These are phyloP conservation scores for Uncinocarpus reesii DNA, from an alignment of 2,329 filamentous ascomycete genomes.

Conservation along the genomic window DNA sequence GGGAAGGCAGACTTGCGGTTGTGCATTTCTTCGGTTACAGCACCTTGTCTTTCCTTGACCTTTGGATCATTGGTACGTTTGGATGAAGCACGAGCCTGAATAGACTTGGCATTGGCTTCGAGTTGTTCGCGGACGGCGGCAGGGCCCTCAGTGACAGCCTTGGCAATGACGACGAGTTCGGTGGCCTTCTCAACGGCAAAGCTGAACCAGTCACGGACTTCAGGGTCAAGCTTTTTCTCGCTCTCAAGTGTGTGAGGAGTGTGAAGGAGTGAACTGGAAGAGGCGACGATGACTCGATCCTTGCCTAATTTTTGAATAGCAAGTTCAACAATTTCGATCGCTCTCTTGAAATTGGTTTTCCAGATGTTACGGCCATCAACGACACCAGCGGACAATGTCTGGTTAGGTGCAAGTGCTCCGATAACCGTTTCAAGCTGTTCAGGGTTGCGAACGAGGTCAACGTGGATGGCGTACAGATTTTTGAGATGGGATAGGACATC, in stretches of 20 bases:
- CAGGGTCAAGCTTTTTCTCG: slow-evolving; percentile 94
- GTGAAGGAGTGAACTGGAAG: slow-evolving; percentile 95
- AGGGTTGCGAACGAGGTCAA: slow-evolving; percentile 95
- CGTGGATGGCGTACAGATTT: slow-evolving; percentile 72
- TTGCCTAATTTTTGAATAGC: slow-evolving; percentile 94
- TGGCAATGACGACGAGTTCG: slow-evolving; percentile 87
- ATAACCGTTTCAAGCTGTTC: slow-evolving; percentile 88
- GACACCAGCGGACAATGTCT: slow-evolving; percentile 86
- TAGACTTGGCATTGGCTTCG: slow-evolving; percentile 92
- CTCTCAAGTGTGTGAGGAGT: slow-evolving; percentile 94
- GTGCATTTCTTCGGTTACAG: slow-evolving; percentile 75
- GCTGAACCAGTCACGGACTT: slow-evolving; percentile 96
- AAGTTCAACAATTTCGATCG: slow-evolving; percentile 80
- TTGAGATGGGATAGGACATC: slow-evolving; percentile 67
- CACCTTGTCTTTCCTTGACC: slow-evolving; percentile 92
- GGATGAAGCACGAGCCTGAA: slow-evolving; percentile 82
- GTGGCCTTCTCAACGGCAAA: slow-evolving; percentile 91
- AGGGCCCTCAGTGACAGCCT: slow-evolving; percentile 89
- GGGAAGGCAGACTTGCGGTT: slow-evolving; percentile 88
- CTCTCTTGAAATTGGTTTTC: slow-evolving; percentile 98
- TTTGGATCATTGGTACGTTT: slow-evolving; percentile 92
- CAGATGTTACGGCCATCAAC: slow-evolving; percentile 99
- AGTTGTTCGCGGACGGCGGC: slow-evolving; percentile 77
- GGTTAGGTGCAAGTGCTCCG: slow-evolving; percentile 72
- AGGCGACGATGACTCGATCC: slow-evolving; percentile 93